phyloP scores from a whole-genome alignment of 805 yeast species.

The Metahyphopichia silvanorum region DNA sequence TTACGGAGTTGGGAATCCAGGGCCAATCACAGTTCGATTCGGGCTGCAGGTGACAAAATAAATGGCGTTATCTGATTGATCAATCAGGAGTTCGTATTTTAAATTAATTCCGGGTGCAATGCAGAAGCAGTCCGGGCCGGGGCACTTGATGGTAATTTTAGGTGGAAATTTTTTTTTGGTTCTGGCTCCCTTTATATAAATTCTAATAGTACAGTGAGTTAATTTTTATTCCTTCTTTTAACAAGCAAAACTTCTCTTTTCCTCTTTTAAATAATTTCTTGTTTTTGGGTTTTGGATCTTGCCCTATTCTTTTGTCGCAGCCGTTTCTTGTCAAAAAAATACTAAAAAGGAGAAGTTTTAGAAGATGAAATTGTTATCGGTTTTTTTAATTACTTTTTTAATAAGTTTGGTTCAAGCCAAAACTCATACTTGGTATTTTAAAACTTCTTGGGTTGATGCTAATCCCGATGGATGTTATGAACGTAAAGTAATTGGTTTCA shows the following conservation, averaged over 20 bases:
- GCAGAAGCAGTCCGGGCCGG: no score
- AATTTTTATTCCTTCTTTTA: conserved; percentile 1
- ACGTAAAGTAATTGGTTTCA: conserved; percentile 62
- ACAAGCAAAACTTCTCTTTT: no score
- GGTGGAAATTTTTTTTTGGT: no score
- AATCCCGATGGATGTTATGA: conserved; percentile 64
- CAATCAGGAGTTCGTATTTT: no score
- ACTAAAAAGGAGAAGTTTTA: conserved; percentile 2
- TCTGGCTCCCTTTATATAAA: no score
- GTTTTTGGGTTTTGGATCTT: not conserved
- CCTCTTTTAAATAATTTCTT: not conserved
- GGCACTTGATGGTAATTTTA: no score
- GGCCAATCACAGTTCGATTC: no score
- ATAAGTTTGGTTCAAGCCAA: conserved; percentile 25
- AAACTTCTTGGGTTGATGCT: conserved; percentile 62
- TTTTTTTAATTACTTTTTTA: conserved; percentile 10
- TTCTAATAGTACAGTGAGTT: no score
- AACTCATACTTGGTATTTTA: conserved; percentile 64
- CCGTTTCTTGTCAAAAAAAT: conserved; percentile 3
- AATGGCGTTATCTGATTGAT: no score
- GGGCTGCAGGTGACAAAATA: no score
- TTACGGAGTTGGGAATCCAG: no score
- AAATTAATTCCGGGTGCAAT: no score
- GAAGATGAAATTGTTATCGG: conserved; percentile 10
- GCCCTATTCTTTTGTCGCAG: conserved; percentile 1